Percentiles rank a stretch among this genome's conserved stretches.
phyloP scores from a whole-genome alignment of 192 early-diverging fungal species.

The Pilobolus umbonatus region DNA sequence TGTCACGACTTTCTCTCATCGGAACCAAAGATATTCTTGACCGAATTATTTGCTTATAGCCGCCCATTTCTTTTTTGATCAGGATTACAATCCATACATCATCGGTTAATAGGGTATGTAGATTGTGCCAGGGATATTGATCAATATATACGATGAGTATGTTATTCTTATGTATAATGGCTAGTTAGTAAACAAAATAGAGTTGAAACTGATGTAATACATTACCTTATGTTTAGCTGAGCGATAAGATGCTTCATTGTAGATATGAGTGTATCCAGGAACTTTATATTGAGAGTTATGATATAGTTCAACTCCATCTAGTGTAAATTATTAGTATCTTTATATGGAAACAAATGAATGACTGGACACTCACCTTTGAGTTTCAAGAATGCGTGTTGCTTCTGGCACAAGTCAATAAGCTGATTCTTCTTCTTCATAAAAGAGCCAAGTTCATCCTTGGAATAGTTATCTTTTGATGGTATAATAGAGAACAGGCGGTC shows the following conservation, averaged over 20 bases:
- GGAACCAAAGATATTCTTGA: not conserved
- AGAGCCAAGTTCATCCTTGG: not conserved
- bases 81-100: conserved; percentile 7
- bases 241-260: not conserved
- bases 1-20: conserved; percentile 4
- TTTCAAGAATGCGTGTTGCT: not conserved
- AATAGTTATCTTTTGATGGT: not conserved
- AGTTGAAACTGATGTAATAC: not conserved
- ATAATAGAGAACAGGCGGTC: conserved; percentile 7
- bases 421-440: not conserved
- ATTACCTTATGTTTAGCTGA: not conserved
- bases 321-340: not conserved
- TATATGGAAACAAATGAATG: not conserved
- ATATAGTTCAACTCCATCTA: conserved; percentile 9
- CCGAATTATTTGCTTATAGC: conserved; percentile 3
- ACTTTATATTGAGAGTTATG: not conserved
- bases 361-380: not conserved
- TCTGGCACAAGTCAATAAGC: not conserved
- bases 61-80: not conserved
- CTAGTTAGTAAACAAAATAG: not conserved
- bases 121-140: not conserved
- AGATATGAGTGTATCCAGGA: conserved; percentile 1
- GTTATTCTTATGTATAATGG: conserved; percentile 1
- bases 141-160: conserved; percentile 12
- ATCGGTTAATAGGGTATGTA: conserved; percentile 1